These are phyloP conservation scores for Solanum tacnaense DNA, from an alignment of 257 asterid species.

Conservation along the genomic window DNA sequence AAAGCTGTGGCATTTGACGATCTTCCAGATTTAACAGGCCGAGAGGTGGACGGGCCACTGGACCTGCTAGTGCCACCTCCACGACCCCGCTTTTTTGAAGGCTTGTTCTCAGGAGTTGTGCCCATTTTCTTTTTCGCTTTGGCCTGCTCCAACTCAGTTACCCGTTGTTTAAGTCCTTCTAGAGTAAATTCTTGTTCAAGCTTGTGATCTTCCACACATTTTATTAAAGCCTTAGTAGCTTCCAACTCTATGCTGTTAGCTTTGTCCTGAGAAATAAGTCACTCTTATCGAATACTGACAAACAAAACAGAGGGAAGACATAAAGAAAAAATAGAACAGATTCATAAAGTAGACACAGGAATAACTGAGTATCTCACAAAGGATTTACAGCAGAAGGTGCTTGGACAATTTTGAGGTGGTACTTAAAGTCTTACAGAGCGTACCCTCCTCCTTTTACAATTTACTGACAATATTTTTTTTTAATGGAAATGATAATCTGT, in stretches of 20 bases:
- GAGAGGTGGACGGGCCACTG: not conserved
- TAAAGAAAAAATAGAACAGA: not conserved
- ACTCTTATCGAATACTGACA: not conserved
- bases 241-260: constrained; percentile 13
- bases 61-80: not conserved
- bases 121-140: constrained; percentile 3
- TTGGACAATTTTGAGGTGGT: not conserved
- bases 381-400: not conserved
- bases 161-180: constrained; percentile 4
- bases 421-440: not conserved
- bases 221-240: constrained; percentile 7
- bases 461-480: not conserved
- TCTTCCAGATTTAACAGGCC: constrained; percentile 11
- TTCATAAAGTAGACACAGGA: not conserved
- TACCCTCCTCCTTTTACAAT: not conserved
- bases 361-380: not conserved
- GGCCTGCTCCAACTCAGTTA: constrained; percentile 11
- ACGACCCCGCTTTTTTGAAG: constrained; percentile 6
- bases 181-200: constrained; percentile 7
- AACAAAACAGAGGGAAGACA: not conserved
- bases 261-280: constrained; percentile 2
- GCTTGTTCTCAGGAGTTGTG: not conserved
- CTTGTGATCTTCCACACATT: constrained; percentile 17
- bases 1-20: not conserved
- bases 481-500: not conserved